Base-by-base conservation (phyloP, 148 eudicot species). In the Nepenthes mirabilis region DNA sequence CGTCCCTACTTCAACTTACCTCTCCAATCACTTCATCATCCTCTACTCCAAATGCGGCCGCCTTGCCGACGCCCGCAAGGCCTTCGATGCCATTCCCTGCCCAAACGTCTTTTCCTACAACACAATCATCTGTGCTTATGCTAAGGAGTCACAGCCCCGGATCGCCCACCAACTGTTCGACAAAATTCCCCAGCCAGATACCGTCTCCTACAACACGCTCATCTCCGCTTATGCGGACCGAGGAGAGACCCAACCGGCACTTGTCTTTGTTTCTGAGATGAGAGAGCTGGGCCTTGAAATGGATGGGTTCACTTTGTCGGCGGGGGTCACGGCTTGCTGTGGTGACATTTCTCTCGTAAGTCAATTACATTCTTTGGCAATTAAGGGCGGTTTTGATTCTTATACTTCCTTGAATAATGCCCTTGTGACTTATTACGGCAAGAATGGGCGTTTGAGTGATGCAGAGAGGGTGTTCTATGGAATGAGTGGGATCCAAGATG, bases 31-130 rank as follows among this genome's bases (percentile, higher is more conserved):
- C 68, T 88, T 88, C 79, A 75, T 83, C 65, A 75, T 88, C 70
- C 80, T 88, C 55, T 88, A 88, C 83, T 82, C 95, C 70, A 84
- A 80, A 69, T 88, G 88, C 65, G 65, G 81, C 73, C 77, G 56
- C 47, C 75, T 88, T 40, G 9, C 70, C 51, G 58, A 80, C 6
- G 91, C 95, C 58, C 80, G 75, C 8, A 71, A 45, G 0, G 76
- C 67, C 64, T 88, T 88, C 67, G 65, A 74, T 14, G 37, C 68
- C 57, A 76, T 67, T 45, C 60, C 64, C n/a, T 52, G 11, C 67
- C 95, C 90, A 69, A 88, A 88, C 60, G 82, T 84, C 45, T 88
- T 84, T 68, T 80, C 95, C 52, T 84, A 65, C 84, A 88, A 88
- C 55, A 70, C 85, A 74, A 76, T 88, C 11, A 68, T 84, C 2